Conservation (phyloP, 208 protist genomes). For the Kentomonas sorsogonicus region DNA sequence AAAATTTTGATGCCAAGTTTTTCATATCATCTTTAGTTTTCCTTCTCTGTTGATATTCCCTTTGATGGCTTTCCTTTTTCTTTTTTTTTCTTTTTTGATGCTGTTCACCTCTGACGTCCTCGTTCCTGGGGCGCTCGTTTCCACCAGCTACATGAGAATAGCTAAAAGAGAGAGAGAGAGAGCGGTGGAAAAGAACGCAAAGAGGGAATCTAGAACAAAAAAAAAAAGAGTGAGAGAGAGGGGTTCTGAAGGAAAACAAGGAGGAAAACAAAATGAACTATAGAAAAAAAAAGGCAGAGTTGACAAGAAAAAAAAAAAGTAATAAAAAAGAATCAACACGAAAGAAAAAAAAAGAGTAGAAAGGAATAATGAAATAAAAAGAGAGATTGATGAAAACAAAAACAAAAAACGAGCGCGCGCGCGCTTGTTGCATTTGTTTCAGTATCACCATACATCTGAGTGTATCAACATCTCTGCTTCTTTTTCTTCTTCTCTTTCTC, state of each 20-base stretch:
- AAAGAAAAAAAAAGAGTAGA: constrained; percentile 13
- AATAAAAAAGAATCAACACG: neutral
- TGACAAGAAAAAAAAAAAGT: constrained; percentile 7
- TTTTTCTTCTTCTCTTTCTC: neutral
- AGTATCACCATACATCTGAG: no score
- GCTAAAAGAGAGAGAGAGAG: no score
- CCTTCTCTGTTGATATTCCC: constrained; percentile 3
- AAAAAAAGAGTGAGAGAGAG: neutral
- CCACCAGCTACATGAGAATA: no score
- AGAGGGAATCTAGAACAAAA: neutral
- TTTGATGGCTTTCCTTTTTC: constrained; percentile 12
- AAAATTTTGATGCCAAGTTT: no score
- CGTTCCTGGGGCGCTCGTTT: constrained; percentile 14
- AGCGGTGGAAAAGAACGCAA: no score
- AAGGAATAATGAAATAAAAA: constrained; percentile 3
- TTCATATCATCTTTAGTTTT: neutral
- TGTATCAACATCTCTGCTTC: neutral
- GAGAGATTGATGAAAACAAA: neutral
- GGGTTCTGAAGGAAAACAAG: neutral
- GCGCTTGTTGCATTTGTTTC: no score
- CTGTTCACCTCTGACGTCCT: neutral
- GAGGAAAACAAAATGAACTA: constrained; percentile 7
- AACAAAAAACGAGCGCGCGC: constrained; percentile 3
- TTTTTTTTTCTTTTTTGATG: constrained; percentile 5
- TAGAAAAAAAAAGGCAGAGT: constrained; percentile 2